These are phyloP conservation scores for Diaporthe vaccinii DNA, from an alignment of 2,329 filamentous ascomycete genomes.

Conservation along the genomic window DNA sequence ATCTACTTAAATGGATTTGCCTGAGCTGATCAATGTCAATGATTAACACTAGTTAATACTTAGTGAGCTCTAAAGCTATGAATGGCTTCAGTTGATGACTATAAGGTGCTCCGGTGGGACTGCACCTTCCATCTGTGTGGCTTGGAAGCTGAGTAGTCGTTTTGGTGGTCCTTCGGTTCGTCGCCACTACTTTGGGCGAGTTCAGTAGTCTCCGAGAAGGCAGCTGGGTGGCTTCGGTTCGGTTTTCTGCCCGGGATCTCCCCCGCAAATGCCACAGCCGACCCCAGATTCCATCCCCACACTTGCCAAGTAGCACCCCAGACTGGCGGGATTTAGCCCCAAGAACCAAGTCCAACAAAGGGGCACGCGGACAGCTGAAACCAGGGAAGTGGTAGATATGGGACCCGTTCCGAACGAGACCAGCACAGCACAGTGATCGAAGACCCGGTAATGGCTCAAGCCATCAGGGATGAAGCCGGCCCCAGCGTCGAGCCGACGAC, in stretches of 20 bases:
- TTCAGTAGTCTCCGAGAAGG: neutral
- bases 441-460: neutral
- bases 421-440: neutral
- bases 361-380: conserved; percentile 18
- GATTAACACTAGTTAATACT: too few relatives aligned
- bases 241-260: conserved; percentile 5
- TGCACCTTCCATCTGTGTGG: neutral
- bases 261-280: conserved; percentile 13
- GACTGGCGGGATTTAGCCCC: conserved; percentile 19
- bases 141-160: neutral
- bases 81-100: neutral
- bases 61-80: neutral
- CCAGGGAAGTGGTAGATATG: neutral
- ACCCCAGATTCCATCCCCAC: conserved; percentile 16
- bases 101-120: neutral
- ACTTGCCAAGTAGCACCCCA: neutral
- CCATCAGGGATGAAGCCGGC: conserved; percentile 12
- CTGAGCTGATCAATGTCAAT: neutral
- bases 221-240: conserved; percentile 7
- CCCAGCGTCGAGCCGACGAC: conserved; percentile 10
- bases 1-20: neutral
- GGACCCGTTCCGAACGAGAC: conserved; percentile 7
- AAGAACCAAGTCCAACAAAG: neutral
- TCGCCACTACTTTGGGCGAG: neutral
- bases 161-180: neutral